Conservation (phyloP, 2,329 filamentous ascomycete genomes). For the Leptographium galeiforme region DNA sequence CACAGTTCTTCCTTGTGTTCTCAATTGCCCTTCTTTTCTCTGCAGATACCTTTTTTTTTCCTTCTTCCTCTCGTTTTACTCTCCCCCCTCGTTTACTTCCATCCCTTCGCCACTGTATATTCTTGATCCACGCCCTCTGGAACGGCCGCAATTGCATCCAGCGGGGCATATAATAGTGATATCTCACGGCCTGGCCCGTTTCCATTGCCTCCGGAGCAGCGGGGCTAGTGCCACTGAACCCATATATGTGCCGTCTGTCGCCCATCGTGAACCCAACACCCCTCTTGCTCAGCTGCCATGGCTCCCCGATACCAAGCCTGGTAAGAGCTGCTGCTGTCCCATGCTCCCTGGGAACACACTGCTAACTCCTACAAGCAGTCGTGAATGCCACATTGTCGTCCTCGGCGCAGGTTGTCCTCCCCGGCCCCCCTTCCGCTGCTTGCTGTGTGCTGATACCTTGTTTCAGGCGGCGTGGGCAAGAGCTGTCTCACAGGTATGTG, state of each 20-base stretch:
- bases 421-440: slow-evolving; percentile 2
- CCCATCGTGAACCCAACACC: no score
- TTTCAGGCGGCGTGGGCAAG: slow-evolving; percentile 72
- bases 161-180: neutral
- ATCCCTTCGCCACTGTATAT: neutral
- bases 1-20: no score
- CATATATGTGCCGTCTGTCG: neutral
- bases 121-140: neutral
- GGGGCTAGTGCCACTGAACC: neutral
- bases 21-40: no score
- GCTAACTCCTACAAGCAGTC: slow-evolving; percentile 27
- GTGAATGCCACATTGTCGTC: slow-evolving; percentile 73
- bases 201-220: neutral
- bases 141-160: neutral
- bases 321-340: neutral
- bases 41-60: no score
- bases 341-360: neutral
- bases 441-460: neutral
- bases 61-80: no score
- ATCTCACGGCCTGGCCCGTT: neutral
- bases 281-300: slow-evolving; percentile 2
- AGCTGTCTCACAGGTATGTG: slow-evolving; percentile 75
- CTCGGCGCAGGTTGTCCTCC: slow-evolving; percentile 58
- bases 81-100: no score
- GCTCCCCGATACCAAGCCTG: slow-evolving; percentile 7